Conservation (phyloP, 768 basidiomycete species). For the Sarcodon aspratus region DNA sequence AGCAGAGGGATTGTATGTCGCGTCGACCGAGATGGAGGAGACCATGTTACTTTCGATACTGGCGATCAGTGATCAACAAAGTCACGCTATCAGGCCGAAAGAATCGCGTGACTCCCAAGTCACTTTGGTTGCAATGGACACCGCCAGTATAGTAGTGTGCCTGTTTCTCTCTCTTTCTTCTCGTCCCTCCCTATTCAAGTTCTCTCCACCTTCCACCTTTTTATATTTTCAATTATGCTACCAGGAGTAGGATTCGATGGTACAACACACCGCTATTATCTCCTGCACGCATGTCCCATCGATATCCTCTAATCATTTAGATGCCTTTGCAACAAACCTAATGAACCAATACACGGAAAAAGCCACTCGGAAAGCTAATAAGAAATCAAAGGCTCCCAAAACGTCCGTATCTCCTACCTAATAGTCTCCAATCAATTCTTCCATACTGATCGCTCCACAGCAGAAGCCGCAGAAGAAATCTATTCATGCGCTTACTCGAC, state of each 20-base stretch:
- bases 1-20: conserved; percentile 35
- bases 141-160: too few species aligned
- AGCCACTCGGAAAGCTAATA: neutral
- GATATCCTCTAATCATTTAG: neutral
- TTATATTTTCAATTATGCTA: neutral
- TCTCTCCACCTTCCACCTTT: neutral
- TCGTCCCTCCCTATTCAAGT: neutral
- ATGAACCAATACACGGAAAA: neutral
- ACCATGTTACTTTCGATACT: conserved; percentile 28
- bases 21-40: conserved; percentile 34
- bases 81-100: neutral
- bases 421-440: too few species aligned
- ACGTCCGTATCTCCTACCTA: too few species aligned
- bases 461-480: too few species aligned
- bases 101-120: neutral
- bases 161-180: neutral
- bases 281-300: neutral
- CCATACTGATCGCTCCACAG: too few species aligned
- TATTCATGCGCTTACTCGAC: too few species aligned
- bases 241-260: neutral
- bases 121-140: too few species aligned
- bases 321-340: neutral
- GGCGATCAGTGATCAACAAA: neutral
- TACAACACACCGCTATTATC: neutral
- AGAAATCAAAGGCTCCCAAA: neutral